Conservation (phyloP, 1,284 basidiomycete genomes). For the Cryptococcus amylolentus region DNA sequence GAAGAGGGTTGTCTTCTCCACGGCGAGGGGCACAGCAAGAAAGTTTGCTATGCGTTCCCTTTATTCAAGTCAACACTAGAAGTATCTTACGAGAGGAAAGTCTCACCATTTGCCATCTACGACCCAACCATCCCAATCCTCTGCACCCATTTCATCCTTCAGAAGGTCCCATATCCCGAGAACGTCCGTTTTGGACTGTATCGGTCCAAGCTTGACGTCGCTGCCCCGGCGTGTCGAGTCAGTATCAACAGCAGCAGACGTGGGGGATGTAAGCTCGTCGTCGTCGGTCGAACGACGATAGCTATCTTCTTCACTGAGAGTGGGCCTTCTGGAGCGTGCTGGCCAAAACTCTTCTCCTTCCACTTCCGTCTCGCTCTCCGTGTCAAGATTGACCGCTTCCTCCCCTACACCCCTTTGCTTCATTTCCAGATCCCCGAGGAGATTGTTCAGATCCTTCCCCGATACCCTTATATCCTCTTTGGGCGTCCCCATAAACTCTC, state of each 20-base stretch:
- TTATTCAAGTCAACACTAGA: not conserved
- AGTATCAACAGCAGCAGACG: no score
- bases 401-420: not conserved
- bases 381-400: not conserved
- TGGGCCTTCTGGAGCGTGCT: slow-evolving; percentile 20
- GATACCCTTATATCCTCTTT: slow-evolving; percentile 1
- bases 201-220: not conserved
- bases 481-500: slow-evolving; percentile 3
- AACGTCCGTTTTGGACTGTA: not conserved
- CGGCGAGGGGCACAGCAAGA: slow-evolving; percentile 82
- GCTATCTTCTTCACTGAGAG: slow-evolving; percentile 15
- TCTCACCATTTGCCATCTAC: slow-evolving; percentile 48
- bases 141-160: slow-evolving; percentile 44
- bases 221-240: not conserved
- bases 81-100: not conserved
- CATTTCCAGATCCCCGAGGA: slow-evolving; percentile 5
- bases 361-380: not conserved
- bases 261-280: no score
- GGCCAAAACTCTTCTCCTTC: slow-evolving; percentile 24
- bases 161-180: slow-evolving; percentile 39
- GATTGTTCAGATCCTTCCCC: slow-evolving; percentile 11
- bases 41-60: slow-evolving; percentile 98
- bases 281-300: no score
- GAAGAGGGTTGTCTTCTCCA: slow-evolving; percentile 94
- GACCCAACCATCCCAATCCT: slow-evolving; percentile 47